Percentiles rank a stretch among this genome's conserved stretches.
Conservation (phyloP, 2,329 filamentous ascomycete species). For the Gremmenia infestans region DNA sequence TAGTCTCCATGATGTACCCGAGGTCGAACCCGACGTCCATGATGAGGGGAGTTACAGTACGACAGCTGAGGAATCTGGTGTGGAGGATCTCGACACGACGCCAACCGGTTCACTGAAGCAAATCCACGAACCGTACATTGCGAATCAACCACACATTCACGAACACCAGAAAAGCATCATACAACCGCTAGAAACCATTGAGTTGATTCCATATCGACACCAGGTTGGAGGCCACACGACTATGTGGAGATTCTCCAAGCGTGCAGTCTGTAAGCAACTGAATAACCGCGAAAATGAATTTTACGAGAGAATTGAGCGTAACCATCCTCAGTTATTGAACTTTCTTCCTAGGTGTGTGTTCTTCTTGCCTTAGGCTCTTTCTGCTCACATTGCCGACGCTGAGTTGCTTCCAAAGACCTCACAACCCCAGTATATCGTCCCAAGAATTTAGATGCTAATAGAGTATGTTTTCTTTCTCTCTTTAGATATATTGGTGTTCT, state of each 20-base stretch:
- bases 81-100: constrained; percentile 27
- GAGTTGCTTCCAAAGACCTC: constrained; percentile 21
- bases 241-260: constrained; percentile 89
- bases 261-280: constrained; percentile 95
- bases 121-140: constrained; percentile 32
- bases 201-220: constrained; percentile 94
- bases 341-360: constrained; percentile 75
- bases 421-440: constrained; percentile 2
- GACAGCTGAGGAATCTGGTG: constrained; percentile 22
- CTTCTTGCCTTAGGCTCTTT: constrained; percentile 11
- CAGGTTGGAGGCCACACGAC: constrained; percentile 97
- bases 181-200: constrained; percentile 77
- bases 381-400: constrained; percentile 29
- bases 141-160: constrained; percentile 45
- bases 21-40: constrained; percentile 14
- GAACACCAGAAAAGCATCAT: constrained; percentile 41
- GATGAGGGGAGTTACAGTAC: constrained; percentile 24
- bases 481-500: constrained; percentile 89
- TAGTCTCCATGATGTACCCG: constrained; percentile 5
- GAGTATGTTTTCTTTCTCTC: constrained; percentile 21
- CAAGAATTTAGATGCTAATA: constrained; percentile 16
- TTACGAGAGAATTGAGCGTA: constrained; percentile 90
- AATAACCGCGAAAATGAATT: constrained; percentile 99
- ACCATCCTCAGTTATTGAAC: constrained; percentile 81
- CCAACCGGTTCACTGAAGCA: constrained; percentile 29